These are phyloP conservation scores for Pyrenochaeta sp. DNA, from an alignment of 2,329 filamentous ascomycete species.

Conservation along the genomic window DNA sequence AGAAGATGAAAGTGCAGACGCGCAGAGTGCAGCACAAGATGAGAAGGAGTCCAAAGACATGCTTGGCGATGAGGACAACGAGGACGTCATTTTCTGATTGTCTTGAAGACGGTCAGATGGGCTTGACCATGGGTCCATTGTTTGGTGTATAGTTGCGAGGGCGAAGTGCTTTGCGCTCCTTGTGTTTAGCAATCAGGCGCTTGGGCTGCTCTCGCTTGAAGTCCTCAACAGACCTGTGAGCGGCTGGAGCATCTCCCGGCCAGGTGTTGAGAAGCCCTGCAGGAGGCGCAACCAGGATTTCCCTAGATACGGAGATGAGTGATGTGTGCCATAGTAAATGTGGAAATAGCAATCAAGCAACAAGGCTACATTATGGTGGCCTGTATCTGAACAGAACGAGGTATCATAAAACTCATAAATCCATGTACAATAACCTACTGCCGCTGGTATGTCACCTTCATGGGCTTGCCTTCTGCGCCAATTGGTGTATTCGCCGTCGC, in stretches of 20 bases:
- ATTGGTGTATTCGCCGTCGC: constrained; percentile 86
- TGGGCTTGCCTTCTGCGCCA: constrained; percentile 75
- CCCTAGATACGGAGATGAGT: constrained; percentile 12
- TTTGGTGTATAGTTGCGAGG: background rate
- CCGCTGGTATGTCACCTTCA: constrained; percentile 96
- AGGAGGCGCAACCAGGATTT: background rate
- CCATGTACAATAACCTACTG: constrained; percentile 63
- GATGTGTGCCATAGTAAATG: constrained; percentile 11
- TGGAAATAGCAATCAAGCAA: constrained; percentile 13
- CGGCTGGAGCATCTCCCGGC: background rate
- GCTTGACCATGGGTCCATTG: background rate
- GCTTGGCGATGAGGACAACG: constrained; percentile 77
- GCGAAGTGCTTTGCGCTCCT: background rate
- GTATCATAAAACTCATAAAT: constrained; percentile 38
- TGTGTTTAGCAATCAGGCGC: background rate
- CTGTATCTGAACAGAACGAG: constrained; percentile 20
- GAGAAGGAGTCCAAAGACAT: constrained; percentile 67
- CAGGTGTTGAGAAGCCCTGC: background rate
- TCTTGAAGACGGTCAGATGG: background rate
- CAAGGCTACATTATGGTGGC: constrained; percentile 12
- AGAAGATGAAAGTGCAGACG: constrained; percentile 8
- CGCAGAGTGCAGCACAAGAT: constrained; percentile 31
- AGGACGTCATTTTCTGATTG: constrained; percentile 82
- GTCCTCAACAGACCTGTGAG: constrained; percentile 1
- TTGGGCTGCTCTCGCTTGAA: constrained; percentile 5